Percentiles rank a stretch among this genome's conserved stretches.
These are phyloP conservation scores for Petunia axillaris DNA, from an alignment of 257 asterid species.

Conservation along the genomic window DNA sequence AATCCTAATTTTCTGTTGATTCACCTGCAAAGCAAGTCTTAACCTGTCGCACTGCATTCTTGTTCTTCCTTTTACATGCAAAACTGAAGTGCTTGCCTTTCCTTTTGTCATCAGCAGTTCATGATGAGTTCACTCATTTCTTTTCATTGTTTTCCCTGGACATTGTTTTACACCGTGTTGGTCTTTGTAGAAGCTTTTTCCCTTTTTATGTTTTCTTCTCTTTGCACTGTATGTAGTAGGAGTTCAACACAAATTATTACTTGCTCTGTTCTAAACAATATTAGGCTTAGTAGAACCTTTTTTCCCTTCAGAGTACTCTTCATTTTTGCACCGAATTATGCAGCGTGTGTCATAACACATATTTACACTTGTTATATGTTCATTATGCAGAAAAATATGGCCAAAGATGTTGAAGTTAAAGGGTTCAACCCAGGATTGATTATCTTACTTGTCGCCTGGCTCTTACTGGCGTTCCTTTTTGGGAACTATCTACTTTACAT, in stretches of 20 bases:
- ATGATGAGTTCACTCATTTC: no score
- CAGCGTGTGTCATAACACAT: not conserved
- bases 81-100: no score
- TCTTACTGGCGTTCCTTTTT: constrained; percentile 62
- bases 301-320: not conserved
- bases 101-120: no score
- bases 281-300: constrained; percentile 3
- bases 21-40: no score
- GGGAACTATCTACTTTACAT: constrained; percentile 68
- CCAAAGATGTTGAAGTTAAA: constrained; percentile 45
- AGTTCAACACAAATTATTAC: not conserved
- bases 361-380: constrained; percentile 24
- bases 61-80: no score
- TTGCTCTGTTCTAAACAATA: not conserved
- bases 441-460: constrained; percentile 70
- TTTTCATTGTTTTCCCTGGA: no score
- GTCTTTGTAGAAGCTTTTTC: not conserved
- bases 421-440: constrained; percentile 84
- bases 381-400: constrained; percentile 49
- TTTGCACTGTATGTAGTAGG: constrained; percentile 30
- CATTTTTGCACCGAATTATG: not conserved
- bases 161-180: not conserved
- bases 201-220: not conserved
- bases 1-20: no score
- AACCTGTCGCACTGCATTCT: no score